phyloP scores from a whole-genome alignment of 2,329 filamentous ascomycete genomes.

The Hyphodiscus sp. region DNA sequence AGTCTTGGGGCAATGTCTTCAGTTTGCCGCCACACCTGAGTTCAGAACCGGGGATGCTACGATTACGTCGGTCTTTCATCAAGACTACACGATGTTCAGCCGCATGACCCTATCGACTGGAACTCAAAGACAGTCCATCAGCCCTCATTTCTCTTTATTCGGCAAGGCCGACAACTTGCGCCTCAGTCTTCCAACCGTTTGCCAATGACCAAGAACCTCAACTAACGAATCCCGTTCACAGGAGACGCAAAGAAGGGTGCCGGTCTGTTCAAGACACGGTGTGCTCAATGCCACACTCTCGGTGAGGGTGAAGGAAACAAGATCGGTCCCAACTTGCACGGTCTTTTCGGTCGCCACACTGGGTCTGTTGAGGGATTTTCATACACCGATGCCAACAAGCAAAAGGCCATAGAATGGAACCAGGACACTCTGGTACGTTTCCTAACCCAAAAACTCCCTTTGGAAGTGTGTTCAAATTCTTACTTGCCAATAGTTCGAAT shows the following conservation, averaged over 20 bases:
- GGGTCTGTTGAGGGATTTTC: slow-evolving; percentile 87
- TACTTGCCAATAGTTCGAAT: slow-evolving; percentile 61
- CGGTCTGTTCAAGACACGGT: slow-evolving; percentile 98
- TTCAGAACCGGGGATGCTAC: background rate
- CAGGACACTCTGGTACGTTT: slow-evolving; percentile 70
- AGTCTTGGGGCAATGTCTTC: background rate
- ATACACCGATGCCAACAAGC: slow-evolving; percentile 99
- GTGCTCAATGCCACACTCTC: slow-evolving; percentile 97
- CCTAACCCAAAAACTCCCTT: background rate
- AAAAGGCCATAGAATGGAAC: slow-evolving; percentile 85
- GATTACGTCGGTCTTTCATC: background rate
- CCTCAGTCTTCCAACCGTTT: background rate
- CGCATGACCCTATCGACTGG: background rate
- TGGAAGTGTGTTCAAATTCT: background rate
- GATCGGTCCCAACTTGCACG: slow-evolving; percentile 94
- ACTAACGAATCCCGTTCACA: slow-evolving; percentile 36
- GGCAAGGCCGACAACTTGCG: background rate
- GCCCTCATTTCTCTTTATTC: background rate
- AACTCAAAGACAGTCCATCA: background rate
- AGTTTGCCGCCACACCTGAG: background rate
- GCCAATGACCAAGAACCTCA: background rate
- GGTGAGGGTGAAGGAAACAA: slow-evolving; percentile 90
- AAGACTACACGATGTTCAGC: background rate
- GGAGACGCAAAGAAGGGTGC: slow-evolving; percentile 95
- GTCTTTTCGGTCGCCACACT: slow-evolving; percentile 94